Conservation (phyloP, 306 rosid genomes). For the Benincasa hispida region DNA sequence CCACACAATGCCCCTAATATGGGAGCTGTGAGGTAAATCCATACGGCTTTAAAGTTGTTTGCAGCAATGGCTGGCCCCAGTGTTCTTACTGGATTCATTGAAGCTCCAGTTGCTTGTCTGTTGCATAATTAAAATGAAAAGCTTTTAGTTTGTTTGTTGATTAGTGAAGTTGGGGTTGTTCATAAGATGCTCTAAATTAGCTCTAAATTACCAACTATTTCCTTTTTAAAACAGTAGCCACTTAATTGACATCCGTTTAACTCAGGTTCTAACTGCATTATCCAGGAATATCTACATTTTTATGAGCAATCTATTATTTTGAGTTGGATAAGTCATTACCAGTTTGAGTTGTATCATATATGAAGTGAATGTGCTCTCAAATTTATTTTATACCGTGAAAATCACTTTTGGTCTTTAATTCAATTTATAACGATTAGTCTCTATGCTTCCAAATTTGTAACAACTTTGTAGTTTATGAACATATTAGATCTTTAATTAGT, state of each 20-base stretch:
- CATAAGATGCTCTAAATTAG: background rate
- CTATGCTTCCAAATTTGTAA: no score
- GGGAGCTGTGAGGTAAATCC: constrained; percentile 81
- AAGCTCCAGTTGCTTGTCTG: constrained; percentile 62
- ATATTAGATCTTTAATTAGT: no score
- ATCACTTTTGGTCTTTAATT: no score
- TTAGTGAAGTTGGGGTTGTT: background rate
- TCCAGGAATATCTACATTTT: background rate
- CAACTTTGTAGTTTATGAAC: no score
- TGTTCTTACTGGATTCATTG: constrained; percentile 89
- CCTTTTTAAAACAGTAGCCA: background rate
- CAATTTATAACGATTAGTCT: no score
- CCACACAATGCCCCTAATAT: constrained; percentile 68
- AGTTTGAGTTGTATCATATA: background rate
- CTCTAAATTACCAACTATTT: background rate
- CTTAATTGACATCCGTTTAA: background rate
- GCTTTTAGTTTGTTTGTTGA: background rate
- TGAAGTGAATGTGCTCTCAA: no score
- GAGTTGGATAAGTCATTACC: background rate
- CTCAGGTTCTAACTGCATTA: background rate
- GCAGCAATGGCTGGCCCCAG: constrained; percentile 80
- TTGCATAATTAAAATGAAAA: constrained; percentile 1
- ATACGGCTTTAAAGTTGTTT: constrained; percentile 65
- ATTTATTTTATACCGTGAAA: no score
- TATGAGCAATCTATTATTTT: background rate